Evolutionary conservation across 2,329 filamentous ascomycete species (phyloP).

Genomic region (Fusarium zealandicum): DNA sequence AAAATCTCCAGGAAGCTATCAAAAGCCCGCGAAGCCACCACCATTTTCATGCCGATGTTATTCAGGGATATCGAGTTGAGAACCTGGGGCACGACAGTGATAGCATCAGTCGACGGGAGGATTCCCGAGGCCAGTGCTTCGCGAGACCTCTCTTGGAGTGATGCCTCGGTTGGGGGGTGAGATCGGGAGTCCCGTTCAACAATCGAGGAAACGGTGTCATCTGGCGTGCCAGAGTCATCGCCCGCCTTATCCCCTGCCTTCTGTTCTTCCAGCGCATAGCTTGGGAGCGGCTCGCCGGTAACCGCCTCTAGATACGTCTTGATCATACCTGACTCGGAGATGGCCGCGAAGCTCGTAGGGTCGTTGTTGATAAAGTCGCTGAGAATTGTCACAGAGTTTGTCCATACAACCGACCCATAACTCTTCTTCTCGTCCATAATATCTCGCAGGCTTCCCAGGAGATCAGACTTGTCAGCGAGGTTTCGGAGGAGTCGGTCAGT

Average conservation of each 20-base stretch:
- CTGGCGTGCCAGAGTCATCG: constrained; percentile 49
- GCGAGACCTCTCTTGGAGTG: constrained; percentile 55
- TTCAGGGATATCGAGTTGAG: constrained; percentile 96
- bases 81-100: constrained; percentile 83
- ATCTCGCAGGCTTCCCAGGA: constrained; percentile 78
- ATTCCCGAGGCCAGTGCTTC: constrained; percentile 72
- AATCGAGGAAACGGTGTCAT: constrained; percentile 51
- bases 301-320: constrained; percentile 85
- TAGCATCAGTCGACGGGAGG: constrained; percentile 86
- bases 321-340: constrained; percentile 91
- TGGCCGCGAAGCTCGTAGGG: constrained; percentile 94
- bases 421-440: constrained; percentile 81
- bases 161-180: constrained; percentile 61
- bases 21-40: constrained; percentile 81
- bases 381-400: constrained; percentile 87
- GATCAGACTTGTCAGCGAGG: constrained; percentile 87
- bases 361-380: constrained; percentile 99
- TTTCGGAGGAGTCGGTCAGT: constrained; percentile 92
- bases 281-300: constrained; percentile 60
- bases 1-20: constrained; percentile 96
- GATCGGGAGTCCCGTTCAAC: constrained; percentile 50
- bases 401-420: constrained; percentile 96
- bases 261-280: constrained; percentile 41
- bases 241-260: constrained; percentile 43
- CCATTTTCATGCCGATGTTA: constrained; percentile 83